Base-by-base conservation (phyloP, 2,329 filamentous ascomycete genomes). In the Leptographium radiaticola region DNA sequence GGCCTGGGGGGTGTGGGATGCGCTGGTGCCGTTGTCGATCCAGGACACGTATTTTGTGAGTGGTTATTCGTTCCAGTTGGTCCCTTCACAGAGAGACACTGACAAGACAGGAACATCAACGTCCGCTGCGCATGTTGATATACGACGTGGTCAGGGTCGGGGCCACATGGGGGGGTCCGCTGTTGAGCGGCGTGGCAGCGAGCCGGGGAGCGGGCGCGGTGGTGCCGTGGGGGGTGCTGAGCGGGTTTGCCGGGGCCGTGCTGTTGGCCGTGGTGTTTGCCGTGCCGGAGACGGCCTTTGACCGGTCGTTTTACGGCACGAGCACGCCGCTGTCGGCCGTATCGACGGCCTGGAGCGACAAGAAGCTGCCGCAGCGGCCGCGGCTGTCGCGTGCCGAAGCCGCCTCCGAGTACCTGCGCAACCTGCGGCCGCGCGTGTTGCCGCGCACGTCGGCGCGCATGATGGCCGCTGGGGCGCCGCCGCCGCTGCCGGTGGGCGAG, bases 1-100 rank as follows among this genome's bases (percentile, higher is more conserved):
- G 0, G 78, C 74, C n/a, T 80, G 79, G 75, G 78, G 78, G 7
- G 72, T 74, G 12, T 78, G 81, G 56, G 79, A 82, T 58, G 73
- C 71, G 6, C 63, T 81, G 42, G 67, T 79, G 34, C 64, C 75
- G 36, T 71, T 70, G 2, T 75, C 74, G 2, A 75, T 82, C 49
- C 71, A 77, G 48, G 79, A 82, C 58, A 75, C 75, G 1, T 81
- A 73, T 62, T 81, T 77, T 60, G 77, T 80, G 62, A 64, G 74
- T 64, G n/a, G n/a, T 16, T 18, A 2, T 34, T 9, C 25, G 6
- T 34, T 8, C 33, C 13, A 4, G 15, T 18, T 8, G 6, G 11
- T 40, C 34, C 33, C 11, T 7, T 25, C 6, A 20, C 25, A 5
- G 12, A 30, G 10, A 33, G 5, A 20, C 18, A 40, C 36, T n/a